Base-by-base conservation (phyloP, 2,329 filamentous ascomycete genomes). In the Colletotrichum eleusines region DNA sequence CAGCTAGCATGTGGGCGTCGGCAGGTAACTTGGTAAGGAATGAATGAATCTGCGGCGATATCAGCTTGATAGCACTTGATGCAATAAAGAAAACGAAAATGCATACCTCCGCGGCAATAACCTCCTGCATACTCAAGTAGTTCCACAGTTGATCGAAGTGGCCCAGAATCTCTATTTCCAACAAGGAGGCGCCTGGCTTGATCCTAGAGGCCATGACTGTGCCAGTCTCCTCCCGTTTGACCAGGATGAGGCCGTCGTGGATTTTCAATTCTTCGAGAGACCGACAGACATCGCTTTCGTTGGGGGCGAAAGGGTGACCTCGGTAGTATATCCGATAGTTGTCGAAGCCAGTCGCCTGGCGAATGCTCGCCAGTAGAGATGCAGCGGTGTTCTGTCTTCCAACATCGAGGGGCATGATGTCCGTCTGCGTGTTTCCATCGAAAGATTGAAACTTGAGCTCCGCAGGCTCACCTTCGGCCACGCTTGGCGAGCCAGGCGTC, bases 121-220 rank as follows among this genome's bases (percentile, higher is more conserved):
- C 85, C 69, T 95, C 90, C 54, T 93, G 88, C 81, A 95, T 88
- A 73, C 90, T 89, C 64, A 98, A 85, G 76, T 95, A 92, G 53
- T 89, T 88, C 86, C 96, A 97, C 31, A 99, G 82, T 72, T 95
- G 90, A 64, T 93, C 88, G 76, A 97, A 97, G 79, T 97, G 93
- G 68, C 90, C 87, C 74, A 96, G 83, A 28, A 98, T 90, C 75
- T 95, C 93, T 16, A 89, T 86, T 77, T 98, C 94, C 3, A 98
- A 86, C 44, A 83, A 87, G 73, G 83, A 90, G 57, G 83, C 87
- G 60, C 83, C 89, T 62, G 81, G 85, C 72, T 83, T 84, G 63
- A 86, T 81, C 38, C 84, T 77, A 72, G 83, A 75, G 33, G 85
- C 77, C 67, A 83, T 80, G 4, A 81, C 80, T 11, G 81, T 78